Base-by-base conservation (phyloP, 2,329 filamentous ascomycete genomes). In the Chaetomium globosum region DNA sequence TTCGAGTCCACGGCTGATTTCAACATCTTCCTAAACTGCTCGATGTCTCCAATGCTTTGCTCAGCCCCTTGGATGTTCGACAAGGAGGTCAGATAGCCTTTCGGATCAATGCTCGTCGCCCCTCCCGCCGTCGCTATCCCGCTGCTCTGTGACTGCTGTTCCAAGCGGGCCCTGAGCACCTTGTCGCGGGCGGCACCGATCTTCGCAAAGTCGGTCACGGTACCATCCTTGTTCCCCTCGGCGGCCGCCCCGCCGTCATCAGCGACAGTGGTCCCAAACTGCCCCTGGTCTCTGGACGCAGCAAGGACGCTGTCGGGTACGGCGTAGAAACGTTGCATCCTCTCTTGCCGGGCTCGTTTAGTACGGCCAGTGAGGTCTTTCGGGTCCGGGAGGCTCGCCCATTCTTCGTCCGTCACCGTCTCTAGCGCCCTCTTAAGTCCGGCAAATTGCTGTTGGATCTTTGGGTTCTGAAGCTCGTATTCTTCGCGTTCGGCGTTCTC, bases 1-100 rank as follows among this genome's bases (percentile, higher is more conserved):
- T 99, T 99, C 8, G 94, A 97, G 78, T 95, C 96, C 76, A 97
- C 96, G 55, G 98, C 95, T 0, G 94, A 98, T 75, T 97, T 93
- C n/a, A 99, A 81, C 43, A 99, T 83, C 69, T 93, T 89, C 68
- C 95, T 87, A 21, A 96, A 95, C 77, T 95, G 90, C 75, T 97
- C 96, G 76, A 99, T 92, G 74, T 99, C 95, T 66, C 95, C 94
- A 30, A 98, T 91, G 72, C 93, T 90, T 73, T 96, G 91, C 65
- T 92, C 91, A 65, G 87, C 90, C 65, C 92, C 80, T 74, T 93
- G 89, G 59, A 91, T 89, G 76, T 91, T 93, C 64, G 90, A 90
- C 59, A 99, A 81, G 73, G 90, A 97, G 0, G 96, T 99, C 59
- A 99, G 88, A 75, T 99, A 99, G 31, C 95, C 95, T 77, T 94